Conservation (phyloP, 257 asterid genomes). For the Oldenlandia corymbosa region DNA sequence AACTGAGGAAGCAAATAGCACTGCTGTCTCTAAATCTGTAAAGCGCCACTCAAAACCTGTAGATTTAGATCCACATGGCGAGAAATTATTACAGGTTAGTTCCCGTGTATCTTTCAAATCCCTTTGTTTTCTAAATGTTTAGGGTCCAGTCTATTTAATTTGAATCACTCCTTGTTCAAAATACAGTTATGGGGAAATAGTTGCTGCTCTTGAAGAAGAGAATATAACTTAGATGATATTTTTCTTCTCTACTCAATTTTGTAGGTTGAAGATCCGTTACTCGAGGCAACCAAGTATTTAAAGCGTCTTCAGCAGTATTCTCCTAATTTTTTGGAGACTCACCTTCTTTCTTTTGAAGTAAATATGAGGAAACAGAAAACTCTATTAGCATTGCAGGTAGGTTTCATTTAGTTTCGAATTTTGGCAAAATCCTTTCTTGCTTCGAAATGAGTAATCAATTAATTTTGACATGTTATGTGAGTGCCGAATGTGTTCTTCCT, state of each 20-base stretch:
- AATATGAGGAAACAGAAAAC: slow-evolving; percentile 79
- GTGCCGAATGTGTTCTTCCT: not conserved
- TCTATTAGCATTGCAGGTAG: slow-evolving; percentile 82
- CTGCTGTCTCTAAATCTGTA: slow-evolving; percentile 61
- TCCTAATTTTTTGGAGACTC: slow-evolving; percentile 72
- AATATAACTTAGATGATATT: slow-evolving; percentile 5
- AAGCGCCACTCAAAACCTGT: slow-evolving; percentile 79
- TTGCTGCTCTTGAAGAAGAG: not conserved
- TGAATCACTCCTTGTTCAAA: not conserved
- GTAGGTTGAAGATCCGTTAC: slow-evolving; percentile 90
- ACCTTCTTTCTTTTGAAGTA: slow-evolving; percentile 85
- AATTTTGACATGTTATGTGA: not conserved
- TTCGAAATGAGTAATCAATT: not conserved
- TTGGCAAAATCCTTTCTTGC: slow-evolving; percentile 2
- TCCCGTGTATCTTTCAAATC: slow-evolving; percentile 4
- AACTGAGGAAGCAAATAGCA: slow-evolving; percentile 63
- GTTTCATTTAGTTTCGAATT: slow-evolving; percentile 10
- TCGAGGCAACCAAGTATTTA: slow-evolving; percentile 90
- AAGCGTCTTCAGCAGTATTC: slow-evolving; percentile 93
- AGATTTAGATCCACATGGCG: slow-evolving; percentile 92
- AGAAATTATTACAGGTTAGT: slow-evolving; percentile 70
- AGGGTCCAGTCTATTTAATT: not conserved
- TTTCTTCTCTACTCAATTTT: slow-evolving; percentile 9
- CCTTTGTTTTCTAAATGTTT: slow-evolving; percentile 6
- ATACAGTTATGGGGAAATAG: not conserved